Evolutionary conservation across 2,329 filamentous ascomycete genomes (phyloP).

Genomic region (Trichoderma aggressivum): DNA sequence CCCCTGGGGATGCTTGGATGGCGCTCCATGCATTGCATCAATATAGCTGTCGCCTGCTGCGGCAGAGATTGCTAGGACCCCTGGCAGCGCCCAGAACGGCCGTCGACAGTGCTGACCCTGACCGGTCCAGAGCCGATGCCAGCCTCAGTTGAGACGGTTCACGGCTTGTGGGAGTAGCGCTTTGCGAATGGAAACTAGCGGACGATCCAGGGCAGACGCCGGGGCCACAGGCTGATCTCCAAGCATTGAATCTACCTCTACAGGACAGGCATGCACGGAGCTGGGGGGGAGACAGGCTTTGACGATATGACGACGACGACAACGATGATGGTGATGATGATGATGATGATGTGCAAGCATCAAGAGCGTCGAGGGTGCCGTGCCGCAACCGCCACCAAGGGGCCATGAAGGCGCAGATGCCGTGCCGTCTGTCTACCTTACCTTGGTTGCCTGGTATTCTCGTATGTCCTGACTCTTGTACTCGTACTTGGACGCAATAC

Average conservation of each 20-base stretch:
- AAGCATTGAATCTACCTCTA: not conserved
- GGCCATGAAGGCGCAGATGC: not conserved
- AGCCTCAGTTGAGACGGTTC: constrained; percentile 14
- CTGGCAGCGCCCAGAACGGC: constrained; percentile 8
- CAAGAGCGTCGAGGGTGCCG: not conserved
- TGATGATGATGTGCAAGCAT: not conserved
- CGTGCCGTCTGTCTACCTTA: not conserved
- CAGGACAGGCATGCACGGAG: not conserved
- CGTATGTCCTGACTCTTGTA: not conserved
- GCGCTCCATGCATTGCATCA: not conserved
- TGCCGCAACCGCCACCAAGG: not conserved
- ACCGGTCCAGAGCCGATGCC: constrained; percentile 13
- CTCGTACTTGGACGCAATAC: not conserved
- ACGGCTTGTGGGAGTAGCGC: constrained; percentile 8
- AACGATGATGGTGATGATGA: too few species aligned
- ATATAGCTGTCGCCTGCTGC: constrained; percentile 11
- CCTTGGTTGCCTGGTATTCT: too few species aligned
- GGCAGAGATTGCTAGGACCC: constrained; percentile 15
- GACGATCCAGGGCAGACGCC: constrained; percentile 18
- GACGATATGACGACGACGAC: not conserved
- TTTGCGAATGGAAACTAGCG: constrained; percentile 16
- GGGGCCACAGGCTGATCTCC: constrained; percentile 12
- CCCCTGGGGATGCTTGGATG: too few species aligned
- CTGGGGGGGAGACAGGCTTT: not conserved
- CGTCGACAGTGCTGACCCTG: constrained; percentile 6